Evolutionary conservation across 2,329 filamentous ascomycete genomes (phyloP), one percentile per base, ranked within the genome.

Genomic region (Sordariomycetes sp.): DNA sequence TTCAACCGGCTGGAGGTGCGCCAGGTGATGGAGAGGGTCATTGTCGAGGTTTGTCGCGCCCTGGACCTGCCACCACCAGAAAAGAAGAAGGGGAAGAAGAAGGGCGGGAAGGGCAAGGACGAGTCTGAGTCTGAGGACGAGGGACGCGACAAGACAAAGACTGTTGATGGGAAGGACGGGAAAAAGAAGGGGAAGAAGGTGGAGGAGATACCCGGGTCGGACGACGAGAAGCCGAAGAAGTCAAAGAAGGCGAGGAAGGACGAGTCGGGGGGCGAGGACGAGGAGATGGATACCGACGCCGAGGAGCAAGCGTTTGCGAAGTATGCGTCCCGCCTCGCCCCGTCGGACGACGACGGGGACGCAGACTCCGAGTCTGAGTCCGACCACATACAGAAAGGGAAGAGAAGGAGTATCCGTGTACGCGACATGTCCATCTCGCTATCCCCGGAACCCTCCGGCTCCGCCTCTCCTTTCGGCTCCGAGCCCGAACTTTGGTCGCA

Each of bases 1-100:
- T 82, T 76, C 64, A 81, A 78, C 59, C 70, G 74, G 56, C 72
- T 72, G 6, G 70, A 75, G 34, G 78, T 82, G 56, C 76, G 74
- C 61, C 70, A 75, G 54, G 72, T 73, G 2, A 67, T 79, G 10
- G 72, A 76, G 28, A 72, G 74, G 62, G 79, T 78, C 1, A 62
- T 81, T 15, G 68, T 69, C 57, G 73, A 69, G 32, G 72, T 80
- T 2, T 82, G 79, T 64, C 66, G 70, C 52, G 67, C 70, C 2
- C 67, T 84, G 17, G 70, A 74, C 2, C 71, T 82, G 0, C 66
- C 75, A 2, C 67, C 75, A 57, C 77, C 78, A 0, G 73, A 75
- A 50, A 76, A 72, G 62, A 67, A 64, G 64, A 68, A 64, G 61
- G 65, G 63, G 42, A 67, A 66, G 54, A 64, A 69, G 62, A 56